phyloP scores from a whole-genome alignment of 2,329 filamentous ascomycete species.

The Exophiala xenobiotica region DNA sequence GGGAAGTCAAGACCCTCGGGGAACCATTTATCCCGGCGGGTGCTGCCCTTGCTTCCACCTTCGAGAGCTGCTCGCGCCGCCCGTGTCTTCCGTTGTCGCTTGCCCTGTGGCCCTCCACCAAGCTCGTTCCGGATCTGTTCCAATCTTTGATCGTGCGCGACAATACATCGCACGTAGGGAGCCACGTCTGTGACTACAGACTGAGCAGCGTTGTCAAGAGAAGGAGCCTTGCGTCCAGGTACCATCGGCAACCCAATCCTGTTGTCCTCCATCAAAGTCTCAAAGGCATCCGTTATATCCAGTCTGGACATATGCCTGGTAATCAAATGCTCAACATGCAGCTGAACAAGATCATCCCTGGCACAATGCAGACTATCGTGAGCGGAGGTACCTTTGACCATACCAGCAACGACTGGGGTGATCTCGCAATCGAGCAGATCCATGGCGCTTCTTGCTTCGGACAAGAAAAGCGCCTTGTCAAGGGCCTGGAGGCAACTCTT shows the following conservation, averaged over 20 bases:
- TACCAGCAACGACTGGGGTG: constrained; percentile 8
- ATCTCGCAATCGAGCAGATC: constrained; percentile 17
- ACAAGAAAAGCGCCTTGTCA: constrained; percentile 45
- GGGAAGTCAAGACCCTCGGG: constrained; percentile 58
- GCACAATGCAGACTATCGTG: constrained; percentile 3
- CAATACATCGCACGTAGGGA: constrained; percentile 85
- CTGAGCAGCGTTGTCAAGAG: constrained; percentile 70
- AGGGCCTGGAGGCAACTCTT: constrained; percentile 61
- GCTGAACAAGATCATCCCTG: constrained; percentile 7
- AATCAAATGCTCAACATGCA: constrained; percentile 32
- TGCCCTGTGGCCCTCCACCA: constrained; percentile 61
- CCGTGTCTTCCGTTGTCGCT: constrained; percentile 68
- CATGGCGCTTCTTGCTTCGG: constrained; percentile 21
- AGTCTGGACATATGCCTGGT: constrained; percentile 19
- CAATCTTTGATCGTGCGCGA: constrained; percentile 70
- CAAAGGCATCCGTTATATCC: constrained; percentile 48
- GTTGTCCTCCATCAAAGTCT: constrained; percentile 48
- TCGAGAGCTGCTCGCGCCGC: constrained; percentile 75
- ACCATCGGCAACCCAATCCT: constrained; percentile 35
- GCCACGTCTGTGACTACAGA: constrained; percentile 75
- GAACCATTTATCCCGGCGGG: constrained; percentile 73
- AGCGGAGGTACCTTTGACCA: constrained; percentile 5
- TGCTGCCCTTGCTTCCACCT: constrained; percentile 66
- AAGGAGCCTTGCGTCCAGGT: constrained; percentile 54
- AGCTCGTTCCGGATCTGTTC: constrained; percentile 65